These are phyloP conservation scores for Cruciata laevipes DNA, from an alignment of 257 asterid species.

Conservation along the genomic window DNA sequence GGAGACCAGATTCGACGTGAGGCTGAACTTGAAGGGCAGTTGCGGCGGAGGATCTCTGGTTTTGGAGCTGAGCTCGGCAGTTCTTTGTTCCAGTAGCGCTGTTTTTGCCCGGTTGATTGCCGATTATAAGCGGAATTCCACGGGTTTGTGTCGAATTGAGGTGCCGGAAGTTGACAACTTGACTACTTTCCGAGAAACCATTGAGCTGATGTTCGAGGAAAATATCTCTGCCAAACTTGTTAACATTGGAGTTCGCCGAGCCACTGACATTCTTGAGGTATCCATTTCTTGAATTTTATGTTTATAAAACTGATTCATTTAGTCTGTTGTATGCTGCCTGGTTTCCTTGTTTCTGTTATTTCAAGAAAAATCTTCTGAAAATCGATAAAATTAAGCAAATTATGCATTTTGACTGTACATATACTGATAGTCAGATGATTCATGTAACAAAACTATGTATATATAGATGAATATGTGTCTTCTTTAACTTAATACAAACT, in stretches of 20 bases:
- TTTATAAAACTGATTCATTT: neutral
- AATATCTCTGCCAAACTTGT: slow-evolving; percentile 51
- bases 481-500: neutral
- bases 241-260: slow-evolving; percentile 65
- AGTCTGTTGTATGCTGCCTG: neutral
- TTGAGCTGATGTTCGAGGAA: slow-evolving; percentile 91
- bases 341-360: neutral
- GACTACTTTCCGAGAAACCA: slow-evolving; percentile 59
- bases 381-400: neutral
- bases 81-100: slow-evolving; percentile 55
- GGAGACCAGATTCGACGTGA: slow-evolving; percentile 44
- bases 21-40: slow-evolving; percentile 75
- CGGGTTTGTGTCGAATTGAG: slow-evolving; percentile 78
- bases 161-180: slow-evolving; percentile 84
- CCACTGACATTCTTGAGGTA: slow-evolving; percentile 84
- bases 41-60: slow-evolving; percentile 61
- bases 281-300: neutral
- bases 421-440: neutral
- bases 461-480: too few relatives aligned
- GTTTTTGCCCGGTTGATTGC: slow-evolving; percentile 65
- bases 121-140: slow-evolving; percentile 40
- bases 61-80: slow-evolving; percentile 70
- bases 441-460: neutral
- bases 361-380: neutral
- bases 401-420: neutral